A percentile compares a stretch with the other conserved stretches of the same genome.
Evolutionary conservation across 352 stramenopile genomes (phyloP).

Genomic region (Aphanomyces astaci): DNA sequence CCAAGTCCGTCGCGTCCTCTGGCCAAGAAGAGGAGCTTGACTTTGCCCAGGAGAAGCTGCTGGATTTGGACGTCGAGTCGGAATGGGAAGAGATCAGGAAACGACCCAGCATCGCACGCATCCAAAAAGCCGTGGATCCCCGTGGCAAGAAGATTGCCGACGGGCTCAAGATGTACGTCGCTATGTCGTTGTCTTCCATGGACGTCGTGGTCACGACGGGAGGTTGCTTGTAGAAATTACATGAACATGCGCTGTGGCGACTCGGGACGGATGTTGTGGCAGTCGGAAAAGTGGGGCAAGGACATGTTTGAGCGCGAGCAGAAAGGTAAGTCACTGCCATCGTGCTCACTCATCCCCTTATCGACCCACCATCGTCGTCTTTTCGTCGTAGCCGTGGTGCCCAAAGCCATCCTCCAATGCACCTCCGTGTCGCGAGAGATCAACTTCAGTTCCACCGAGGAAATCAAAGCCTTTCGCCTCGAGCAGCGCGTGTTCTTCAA

Average conservation of each 20-base stretch:
- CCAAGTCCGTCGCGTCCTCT: constrained; percentile 6
- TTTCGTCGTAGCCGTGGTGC: constrained; percentile 47
- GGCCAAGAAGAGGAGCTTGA: constrained; percentile 1
- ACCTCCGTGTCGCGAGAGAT: constrained; percentile 88
- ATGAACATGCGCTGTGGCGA: constrained; percentile 86
- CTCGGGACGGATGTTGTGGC: constrained; percentile 74
- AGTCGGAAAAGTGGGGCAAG: constrained; percentile 72
- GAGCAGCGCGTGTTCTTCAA: constrained; percentile 88
- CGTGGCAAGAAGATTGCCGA: constrained; percentile 60
- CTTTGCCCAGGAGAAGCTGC: constrained; percentile 34
- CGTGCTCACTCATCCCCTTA: no score
- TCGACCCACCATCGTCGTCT: constrained; percentile 7
- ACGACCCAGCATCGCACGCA: constrained; percentile 42
- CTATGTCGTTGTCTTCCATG: not conserved
- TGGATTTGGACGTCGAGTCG: constrained; percentile 66
- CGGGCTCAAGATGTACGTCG: constrained; percentile 56
- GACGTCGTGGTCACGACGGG: no score
- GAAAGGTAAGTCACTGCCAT: no score
- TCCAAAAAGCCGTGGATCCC: constrained; percentile 62
- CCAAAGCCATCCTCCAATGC: constrained; percentile 82
- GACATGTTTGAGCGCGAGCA: constrained; percentile 65
- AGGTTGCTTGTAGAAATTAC: constrained; percentile 55
- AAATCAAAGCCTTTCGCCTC: constrained; percentile 88
- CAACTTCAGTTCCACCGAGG: constrained; percentile 86
- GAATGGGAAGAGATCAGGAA: constrained; percentile 77